Conservation (phyloP, 805 yeast species). For the Monosporozyma solicola region DNA sequence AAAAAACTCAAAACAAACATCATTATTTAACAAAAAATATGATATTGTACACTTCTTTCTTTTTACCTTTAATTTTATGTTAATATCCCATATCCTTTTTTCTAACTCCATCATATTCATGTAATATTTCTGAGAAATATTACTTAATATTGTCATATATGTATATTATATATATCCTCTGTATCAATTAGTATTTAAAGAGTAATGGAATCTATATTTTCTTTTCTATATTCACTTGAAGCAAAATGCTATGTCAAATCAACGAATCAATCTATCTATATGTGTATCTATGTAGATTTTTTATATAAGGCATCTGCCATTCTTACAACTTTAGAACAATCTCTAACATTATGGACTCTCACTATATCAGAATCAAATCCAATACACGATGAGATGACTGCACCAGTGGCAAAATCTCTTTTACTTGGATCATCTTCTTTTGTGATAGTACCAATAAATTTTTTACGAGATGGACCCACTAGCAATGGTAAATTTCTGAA, state of each 20-base stretch:
- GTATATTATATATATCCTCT: not conserved
- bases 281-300: not conserved
- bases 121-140: not conserved
- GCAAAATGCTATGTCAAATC: too few species aligned
- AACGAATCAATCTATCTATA: too few species aligned
- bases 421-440: slow-evolving; percentile 41
- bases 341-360: slow-evolving; percentile 77
- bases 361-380: slow-evolving; percentile 71
- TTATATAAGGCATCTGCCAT: slow-evolving; percentile 57
- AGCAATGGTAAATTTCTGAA: slow-evolving; percentile 49
- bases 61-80: not conserved
- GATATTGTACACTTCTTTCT: not conserved
- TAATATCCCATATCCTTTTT: slow-evolving; percentile 1
- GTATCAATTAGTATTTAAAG: slow-evolving; percentile 1
- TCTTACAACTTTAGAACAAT: slow-evolving; percentile 42
- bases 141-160: not conserved
- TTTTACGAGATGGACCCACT: slow-evolving; percentile 83
- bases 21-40: too few species aligned
- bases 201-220: slow-evolving; percentile 1
- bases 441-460: slow-evolving; percentile 71
- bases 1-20: not conserved
- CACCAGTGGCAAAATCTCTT: slow-evolving; percentile 68
- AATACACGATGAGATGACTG: slow-evolving; percentile 64
- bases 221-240: not conserved
- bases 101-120: not conserved